Evolutionary conservation across 108 stramenopile genomes (phyloP), one percentile per base, ranked within the genome.

Genomic region (Nitzschia putrida): DNA sequence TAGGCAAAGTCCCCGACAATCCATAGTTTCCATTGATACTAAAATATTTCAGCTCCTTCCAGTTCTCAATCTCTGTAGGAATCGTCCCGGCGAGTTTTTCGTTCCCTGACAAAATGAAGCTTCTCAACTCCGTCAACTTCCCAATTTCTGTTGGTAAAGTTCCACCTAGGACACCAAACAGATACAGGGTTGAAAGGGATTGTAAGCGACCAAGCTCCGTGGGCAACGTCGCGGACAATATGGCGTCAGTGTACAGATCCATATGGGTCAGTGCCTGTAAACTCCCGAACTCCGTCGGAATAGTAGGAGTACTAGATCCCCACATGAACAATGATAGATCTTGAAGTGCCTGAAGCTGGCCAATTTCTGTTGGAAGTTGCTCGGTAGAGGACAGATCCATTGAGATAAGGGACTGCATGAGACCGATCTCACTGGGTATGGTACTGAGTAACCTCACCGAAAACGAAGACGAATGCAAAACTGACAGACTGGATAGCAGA

Each of bases 331-430:
- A 42, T 22, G 64, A 61, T 3, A 84, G 66, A 13, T 71, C 66
- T 39, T 81, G 60, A 14, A 92, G 76, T n/a, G 77, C 66, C 16
- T 21, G 38, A 8, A 89, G 80, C 24, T 82, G 37, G 24, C 86
- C 88, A 59, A 91, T 61, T 23, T 77, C 76, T 8, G 56, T 61
- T 10, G 90, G 90, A 38, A 91, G 77, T 44, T 80, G 64, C 18
- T 88, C 90, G 45, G 61, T n/a, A 79, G 50, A 91, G 61, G 44
- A 69, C 79, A 66, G 88, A 88, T 25, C 73, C 82, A 1, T 69
- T 78, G 70, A 64, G 81, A 81, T 49, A 24, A 92, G 72, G 47
- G 75, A 69, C 10, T 37, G 53, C 18, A 92, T 57, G 4, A 77
- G 72, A 8, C 82, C 77, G 50, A 92, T 84, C 41, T 79, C 74